Base-by-base conservation (phyloP, 1,139 yeast genomes). In the Yamadazyma jaroonii region DNA sequence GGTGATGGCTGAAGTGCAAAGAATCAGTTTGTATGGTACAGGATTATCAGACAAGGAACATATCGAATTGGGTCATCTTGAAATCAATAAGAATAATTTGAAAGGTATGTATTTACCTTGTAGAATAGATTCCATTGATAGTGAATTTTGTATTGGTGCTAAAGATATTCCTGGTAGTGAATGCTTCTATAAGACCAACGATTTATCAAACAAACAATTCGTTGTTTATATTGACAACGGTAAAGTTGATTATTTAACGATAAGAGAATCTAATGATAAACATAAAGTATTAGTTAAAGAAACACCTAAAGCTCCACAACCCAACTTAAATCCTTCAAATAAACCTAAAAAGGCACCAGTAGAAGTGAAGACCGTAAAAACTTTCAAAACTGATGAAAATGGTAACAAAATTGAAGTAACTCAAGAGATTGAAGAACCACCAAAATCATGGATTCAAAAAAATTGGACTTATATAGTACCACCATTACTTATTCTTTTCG, bases 391-490 rank as follows among this genome's bases (percentile, higher is more conserved):
- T 35, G 47, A 61, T 38, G 59, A 53, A 9, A 44, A 59, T 4
- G 70, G 65, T 0, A 53, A 56, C 11, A 58, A 55, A 26, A 47
- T 51, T 2, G 59, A 53, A 33, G 53, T 43, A 14, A 58, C 53
- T 31, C 53, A 48, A 8, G 52, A 56, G 42, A 56, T 56, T 41
- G 58, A 47, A 12, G 57, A 52, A 30, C 57, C 53, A 6, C 67
- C 54, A 20, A 62, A 74, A 37, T 69, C 79, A 2, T 77, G 74
- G 61, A 57, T 77, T 20, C 80, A 75, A 47, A 69, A 69, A 54
- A 67, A 77, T 52, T 77, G 82, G 82, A 60, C 72, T 61, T 75
- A 73, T 49, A 44, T 71, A 20, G 72, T 67, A 2, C 64, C 69
- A 9, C 76, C 78, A 12, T 52, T 72, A 33, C 35, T 73, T 12